These are phyloP conservation scores for Cercospora zeae-maydis DNA, from an alignment of 2,329 filamentous ascomycete species.

Conservation along the genomic window DNA sequence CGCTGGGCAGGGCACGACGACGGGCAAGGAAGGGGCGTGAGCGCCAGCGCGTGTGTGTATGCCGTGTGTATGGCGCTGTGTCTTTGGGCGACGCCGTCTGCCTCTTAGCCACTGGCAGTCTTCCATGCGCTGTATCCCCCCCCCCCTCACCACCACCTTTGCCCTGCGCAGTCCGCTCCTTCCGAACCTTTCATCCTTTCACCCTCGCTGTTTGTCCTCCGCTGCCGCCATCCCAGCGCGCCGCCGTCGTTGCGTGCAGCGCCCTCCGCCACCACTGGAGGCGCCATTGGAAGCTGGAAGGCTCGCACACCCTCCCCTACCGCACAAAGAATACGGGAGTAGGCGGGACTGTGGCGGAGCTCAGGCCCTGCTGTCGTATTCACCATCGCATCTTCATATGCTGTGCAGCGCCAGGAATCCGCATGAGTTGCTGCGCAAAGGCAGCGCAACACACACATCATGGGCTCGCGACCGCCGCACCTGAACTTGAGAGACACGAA, in stretches of 20 bases:
- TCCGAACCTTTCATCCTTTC: background rate
- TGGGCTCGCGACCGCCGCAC: slow-evolving; percentile 32
- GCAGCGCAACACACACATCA: slow-evolving; percentile 17
- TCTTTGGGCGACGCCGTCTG: background rate
- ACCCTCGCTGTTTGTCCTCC: background rate
- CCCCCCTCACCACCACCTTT: background rate
- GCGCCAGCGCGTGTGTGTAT: background rate
- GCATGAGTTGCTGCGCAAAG: background rate
- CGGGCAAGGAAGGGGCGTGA: background rate
- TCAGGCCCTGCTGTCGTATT: background rate
- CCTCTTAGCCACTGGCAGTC: background rate
- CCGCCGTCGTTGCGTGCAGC: background rate
- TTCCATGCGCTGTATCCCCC: background rate
- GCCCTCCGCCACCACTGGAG: slow-evolving; percentile 2
- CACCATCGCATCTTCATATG: background rate
- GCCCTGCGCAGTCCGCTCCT: background rate
- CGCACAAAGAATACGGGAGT: background rate
- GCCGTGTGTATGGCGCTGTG: background rate
- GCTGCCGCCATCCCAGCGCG: background rate
- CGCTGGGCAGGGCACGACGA: background rate
- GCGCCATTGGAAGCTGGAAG: background rate
- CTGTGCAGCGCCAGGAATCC: background rate
- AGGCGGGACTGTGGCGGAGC: background rate
- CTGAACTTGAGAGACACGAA: slow-evolving; percentile 22
- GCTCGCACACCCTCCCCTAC: slow-evolving; percentile 1